Evolutionary conservation across 495 filamentous ascomycete species (phyloP), one percentile per base, ranked within the genome.

Genomic region (Aspergillus diversus): DNA sequence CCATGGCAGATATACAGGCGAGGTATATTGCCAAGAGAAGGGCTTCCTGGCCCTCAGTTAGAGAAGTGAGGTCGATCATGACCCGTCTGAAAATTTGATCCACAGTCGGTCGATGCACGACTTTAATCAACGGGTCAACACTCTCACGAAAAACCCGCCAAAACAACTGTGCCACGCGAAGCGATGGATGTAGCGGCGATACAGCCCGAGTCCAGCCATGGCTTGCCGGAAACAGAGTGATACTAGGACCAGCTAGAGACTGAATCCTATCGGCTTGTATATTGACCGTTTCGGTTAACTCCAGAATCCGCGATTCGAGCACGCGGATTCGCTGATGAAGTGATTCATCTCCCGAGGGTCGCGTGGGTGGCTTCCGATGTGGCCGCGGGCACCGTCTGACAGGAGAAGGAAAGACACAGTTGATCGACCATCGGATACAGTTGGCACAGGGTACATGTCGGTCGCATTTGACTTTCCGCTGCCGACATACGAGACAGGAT

Each of bases 381-480:
- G 51, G 56, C 16, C 63, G 50, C 7, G 50, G 16, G 32, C 63
- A 64, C n/a, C 16, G 52, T 34, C 63, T 39, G 16, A 60, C 37
- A 15, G 63, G 63, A 8, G 63, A 64, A 16, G 63, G 63, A 53
- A 49, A 64, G 5, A 43, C 31, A 17, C 57, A 64, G 7, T 54
- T 39, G 8, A 64, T 55, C 15, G 63, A 55, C 63, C 63, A 64
- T n/a, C 57, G 57, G 13, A 42, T 37, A 43, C 63, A 60, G 39
- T 64, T 64, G n/a, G n/a, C 42, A 33, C 63, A 64, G 1, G 63
- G 63, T n/a, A 42, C 21, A 12, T 50, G 35, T 43, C 57, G 48
- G 35, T 64, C 63, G 13, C 61, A 64, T 56, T 59, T 59, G 31
- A 64, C 63, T 52, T 64, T 64, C 35, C 63, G 31, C 48, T 34